Evolutionary conservation across 768 basidiomycete species (phyloP).

Genomic region (Psilocybe cyanescens): DNA sequence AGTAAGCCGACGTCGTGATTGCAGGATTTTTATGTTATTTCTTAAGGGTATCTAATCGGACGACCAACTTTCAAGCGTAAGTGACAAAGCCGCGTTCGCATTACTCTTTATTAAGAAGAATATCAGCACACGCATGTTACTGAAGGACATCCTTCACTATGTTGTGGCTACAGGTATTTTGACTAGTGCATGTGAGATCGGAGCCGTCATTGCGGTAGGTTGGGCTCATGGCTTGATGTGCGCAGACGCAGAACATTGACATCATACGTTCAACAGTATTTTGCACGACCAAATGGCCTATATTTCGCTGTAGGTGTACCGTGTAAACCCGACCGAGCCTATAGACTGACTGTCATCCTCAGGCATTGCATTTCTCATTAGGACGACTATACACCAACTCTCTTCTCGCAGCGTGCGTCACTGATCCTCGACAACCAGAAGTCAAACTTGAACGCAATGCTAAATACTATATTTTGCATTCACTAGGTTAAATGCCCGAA

Average conservation of each 20-base stretch:
- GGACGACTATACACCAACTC: background rate
- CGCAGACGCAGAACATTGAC: too few relatives aligned
- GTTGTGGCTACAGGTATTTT: background rate
- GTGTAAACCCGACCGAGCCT: background rate
- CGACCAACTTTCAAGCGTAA: background rate
- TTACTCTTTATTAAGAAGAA: background rate
- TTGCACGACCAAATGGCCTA: background rate
- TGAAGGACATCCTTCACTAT: background rate
- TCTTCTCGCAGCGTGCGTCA: background rate
- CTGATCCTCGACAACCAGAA: too few relatives aligned
- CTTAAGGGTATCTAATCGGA: background rate
- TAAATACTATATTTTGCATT: too few relatives aligned
- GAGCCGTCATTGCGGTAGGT: background rate
- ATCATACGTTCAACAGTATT: background rate
- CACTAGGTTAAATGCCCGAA: background rate
- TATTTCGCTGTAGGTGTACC: background rate
- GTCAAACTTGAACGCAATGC: too few relatives aligned
- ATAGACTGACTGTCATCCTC: background rate
- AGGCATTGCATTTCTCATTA: background rate
- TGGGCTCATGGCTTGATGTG: background rate
- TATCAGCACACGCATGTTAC: background rate
- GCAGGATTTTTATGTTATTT: background rate
- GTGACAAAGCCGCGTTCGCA: background rate
- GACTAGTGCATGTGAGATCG: background rate
- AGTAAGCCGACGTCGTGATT: background rate